Evolutionary conservation across 2,329 filamentous ascomycete species (phyloP).

Genomic region (Fusarium mangiferae): DNA sequence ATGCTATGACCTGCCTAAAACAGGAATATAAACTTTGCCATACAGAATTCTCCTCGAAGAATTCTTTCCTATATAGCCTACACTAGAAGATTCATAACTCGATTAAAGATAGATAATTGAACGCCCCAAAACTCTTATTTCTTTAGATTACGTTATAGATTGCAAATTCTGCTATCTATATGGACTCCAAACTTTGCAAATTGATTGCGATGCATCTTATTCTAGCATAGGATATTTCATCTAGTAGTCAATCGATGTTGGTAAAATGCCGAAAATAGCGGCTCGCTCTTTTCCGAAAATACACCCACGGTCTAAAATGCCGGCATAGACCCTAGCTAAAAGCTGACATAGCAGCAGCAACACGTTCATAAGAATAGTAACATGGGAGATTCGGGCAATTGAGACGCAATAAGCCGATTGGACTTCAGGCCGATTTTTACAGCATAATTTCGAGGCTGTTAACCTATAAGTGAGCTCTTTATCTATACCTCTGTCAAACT

Average conservation of each 20-base stretch:
- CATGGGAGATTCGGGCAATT: not conserved
- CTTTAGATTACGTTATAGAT: not conserved
- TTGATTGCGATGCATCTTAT: not conserved
- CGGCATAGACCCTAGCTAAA: not conserved
- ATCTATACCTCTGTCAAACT: accelerated
- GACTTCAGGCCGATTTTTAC: accelerated
- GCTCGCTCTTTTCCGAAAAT: not conserved
- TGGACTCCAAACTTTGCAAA: too few species aligned
- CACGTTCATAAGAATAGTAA: accelerated
- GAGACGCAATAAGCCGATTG: not conserved
- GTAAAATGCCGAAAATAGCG: not conserved
- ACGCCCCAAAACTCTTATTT: not conserved
- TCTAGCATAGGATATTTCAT: not conserved
- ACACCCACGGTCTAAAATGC: not conserved
- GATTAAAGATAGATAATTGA: not conserved
- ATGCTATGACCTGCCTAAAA: too few species aligned
- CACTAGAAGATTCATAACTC: not conserved
- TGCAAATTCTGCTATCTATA: too few species aligned
- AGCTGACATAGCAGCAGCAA: not conserved
- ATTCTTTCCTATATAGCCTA: not conserved
- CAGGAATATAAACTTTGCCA: not conserved
- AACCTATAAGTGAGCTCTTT: not conserved
- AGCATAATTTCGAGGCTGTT: not conserved
- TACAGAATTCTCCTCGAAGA: not conserved
- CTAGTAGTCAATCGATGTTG: not conserved